These are phyloP conservation scores for Paracamarosporium sp. DNA, from an alignment of 2,329 filamentous ascomycete species.

Conservation along the genomic window DNA sequence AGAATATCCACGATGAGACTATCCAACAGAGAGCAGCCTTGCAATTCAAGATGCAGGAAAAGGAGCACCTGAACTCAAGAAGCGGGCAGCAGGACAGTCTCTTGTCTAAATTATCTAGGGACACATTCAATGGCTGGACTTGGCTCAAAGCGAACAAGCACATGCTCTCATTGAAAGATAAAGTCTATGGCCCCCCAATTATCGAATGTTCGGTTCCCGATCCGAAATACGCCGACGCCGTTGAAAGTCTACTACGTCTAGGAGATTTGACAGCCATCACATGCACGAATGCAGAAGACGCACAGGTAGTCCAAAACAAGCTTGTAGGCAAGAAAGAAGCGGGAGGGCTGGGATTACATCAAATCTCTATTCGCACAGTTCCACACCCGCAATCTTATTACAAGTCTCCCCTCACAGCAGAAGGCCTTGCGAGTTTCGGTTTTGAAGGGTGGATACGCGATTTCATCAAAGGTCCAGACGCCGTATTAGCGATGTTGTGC, in stretches of 20 bases:
- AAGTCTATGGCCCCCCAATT: conserved; percentile 82
- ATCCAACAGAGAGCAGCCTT: conserved; percentile 12
- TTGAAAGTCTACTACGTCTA: conserved; percentile 64
- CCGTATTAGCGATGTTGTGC: conserved; percentile 89
- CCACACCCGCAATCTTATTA: conserved; percentile 62
- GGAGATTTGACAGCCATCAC: conserved; percentile 71
- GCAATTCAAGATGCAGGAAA: conserved; percentile 36
- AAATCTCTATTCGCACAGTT: conserved; percentile 73
- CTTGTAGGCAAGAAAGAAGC: conserved; percentile 58
- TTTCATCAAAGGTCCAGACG: conserved; percentile 78
- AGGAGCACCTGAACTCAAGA: conserved; percentile 35
- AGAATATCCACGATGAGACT: conserved; percentile 23
- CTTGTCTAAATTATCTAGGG: conserved; percentile 65
- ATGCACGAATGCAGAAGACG: conserved; percentile 76
- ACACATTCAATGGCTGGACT: conserved; percentile 75
- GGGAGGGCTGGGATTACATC: conserved; percentile 66
- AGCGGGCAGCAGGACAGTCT: conserved; percentile 59
- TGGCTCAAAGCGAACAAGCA: conserved; percentile 79
- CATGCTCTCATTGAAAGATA: conserved; percentile 67
- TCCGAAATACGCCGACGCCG: conserved; percentile 65
- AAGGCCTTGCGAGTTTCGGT: conserved; percentile 65
- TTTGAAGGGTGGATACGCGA: conserved; percentile 84
- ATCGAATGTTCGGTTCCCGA: conserved; percentile 82
- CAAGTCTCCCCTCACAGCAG: conserved; percentile 59
- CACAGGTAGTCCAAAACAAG: conserved; percentile 71